Conservation (phyloP, 306 rosid species). For the Begonia masoniana region DNA sequence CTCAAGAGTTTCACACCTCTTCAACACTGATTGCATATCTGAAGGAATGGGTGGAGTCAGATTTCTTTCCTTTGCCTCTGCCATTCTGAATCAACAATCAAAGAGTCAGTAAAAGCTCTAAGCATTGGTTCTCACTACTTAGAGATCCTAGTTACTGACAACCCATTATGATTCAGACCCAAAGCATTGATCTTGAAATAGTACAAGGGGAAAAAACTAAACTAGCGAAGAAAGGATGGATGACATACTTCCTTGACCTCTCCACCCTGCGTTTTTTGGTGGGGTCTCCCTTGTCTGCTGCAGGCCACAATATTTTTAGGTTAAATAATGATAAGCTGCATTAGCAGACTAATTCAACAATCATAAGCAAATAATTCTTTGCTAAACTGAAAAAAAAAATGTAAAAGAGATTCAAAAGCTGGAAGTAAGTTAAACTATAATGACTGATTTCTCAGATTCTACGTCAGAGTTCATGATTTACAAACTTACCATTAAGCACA, state of each 20-base stretch:
- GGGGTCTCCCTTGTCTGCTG: constrained; percentile 72
- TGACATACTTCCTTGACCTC: constrained; percentile 76
- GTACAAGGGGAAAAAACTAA: no score
- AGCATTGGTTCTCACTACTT: no score
- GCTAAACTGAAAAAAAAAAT: no score
- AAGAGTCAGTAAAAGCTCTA: not conserved
- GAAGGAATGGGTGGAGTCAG: constrained; percentile 70
- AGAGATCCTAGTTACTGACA: no score
- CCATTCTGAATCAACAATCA: constrained; percentile 39
- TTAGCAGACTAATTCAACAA: not conserved
- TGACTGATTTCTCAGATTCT: no score
- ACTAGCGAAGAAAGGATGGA: constrained; percentile 2
- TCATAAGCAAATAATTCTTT: no score
- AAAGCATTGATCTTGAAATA: no score
- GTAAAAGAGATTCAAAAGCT: no score
- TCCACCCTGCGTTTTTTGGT: constrained; percentile 95
- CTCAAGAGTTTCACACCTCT: constrained; percentile 85
- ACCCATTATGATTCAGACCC: no score
- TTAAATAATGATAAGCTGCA: constrained; percentile 9
- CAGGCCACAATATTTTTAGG: constrained; percentile 13
- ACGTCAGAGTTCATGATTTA: no score
- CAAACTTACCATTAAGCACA: no score
- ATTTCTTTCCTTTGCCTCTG: constrained; percentile 91
- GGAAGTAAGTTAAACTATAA: no score
- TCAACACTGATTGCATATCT: constrained; percentile 71